Evolutionary conservation across 768 basidiomycete species (phyloP).

Genomic region (Sarcomyxa edulis): DNA sequence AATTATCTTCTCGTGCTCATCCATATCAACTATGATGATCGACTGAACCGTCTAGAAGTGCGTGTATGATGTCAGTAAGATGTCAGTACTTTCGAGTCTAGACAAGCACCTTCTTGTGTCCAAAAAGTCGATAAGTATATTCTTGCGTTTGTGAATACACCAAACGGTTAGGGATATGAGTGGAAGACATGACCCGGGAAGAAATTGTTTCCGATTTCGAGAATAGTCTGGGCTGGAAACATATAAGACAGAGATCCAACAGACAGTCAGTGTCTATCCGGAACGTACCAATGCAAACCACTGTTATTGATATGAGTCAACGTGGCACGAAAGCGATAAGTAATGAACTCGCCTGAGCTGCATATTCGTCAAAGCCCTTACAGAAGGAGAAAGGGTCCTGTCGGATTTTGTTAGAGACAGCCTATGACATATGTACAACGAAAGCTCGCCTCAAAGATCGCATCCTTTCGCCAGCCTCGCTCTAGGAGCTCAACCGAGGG

Average conservation of each 20-base stretch:
- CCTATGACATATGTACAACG: not conserved
- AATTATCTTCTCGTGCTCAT: constrained; percentile 58
- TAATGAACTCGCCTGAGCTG: constrained; percentile 41
- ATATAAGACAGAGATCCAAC: constrained; percentile 4
- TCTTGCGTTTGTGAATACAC: constrained; percentile 56
- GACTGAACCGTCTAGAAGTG: constrained; percentile 47
- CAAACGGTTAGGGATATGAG: constrained; percentile 50
- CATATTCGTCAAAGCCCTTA: constrained; percentile 45
- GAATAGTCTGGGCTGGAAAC: constrained; percentile 46
- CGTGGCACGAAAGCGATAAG: not conserved
- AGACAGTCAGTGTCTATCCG: not conserved
- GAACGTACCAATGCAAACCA: constrained; percentile 47
- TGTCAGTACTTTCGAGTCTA: not conserved
- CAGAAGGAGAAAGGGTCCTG: constrained; percentile 49
- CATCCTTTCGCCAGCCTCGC: constrained; percentile 48
- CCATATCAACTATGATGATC: constrained; percentile 57
- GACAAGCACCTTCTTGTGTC: constrained; percentile 39
- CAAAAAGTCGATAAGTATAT: constrained; percentile 50
- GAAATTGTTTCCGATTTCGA: constrained; percentile 44
- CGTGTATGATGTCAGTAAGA: not conserved
- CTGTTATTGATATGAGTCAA: constrained; percentile 18
- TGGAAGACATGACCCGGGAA: constrained; percentile 55
- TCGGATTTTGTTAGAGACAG: constrained; percentile 1
- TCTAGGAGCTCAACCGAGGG: constrained; percentile 49
- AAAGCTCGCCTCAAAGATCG: constrained; percentile 44